Conservation (phyloP, 148 eudicot genomes). For the Rhododendron williamsianum region DNA sequence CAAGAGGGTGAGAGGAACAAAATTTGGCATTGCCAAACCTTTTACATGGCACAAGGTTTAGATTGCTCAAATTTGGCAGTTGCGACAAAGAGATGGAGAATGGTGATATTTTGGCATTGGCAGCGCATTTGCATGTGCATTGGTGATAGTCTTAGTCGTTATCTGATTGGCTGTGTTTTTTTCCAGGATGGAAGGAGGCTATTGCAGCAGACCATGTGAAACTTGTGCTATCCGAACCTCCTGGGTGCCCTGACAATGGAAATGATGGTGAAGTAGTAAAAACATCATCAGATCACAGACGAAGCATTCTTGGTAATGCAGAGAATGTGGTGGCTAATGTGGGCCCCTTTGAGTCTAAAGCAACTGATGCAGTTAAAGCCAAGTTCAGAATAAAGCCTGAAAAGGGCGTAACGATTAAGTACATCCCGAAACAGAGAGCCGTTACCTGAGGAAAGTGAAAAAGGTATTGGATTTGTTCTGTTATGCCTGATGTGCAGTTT, state of each 20-base stretch:
- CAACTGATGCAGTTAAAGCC: conserved; percentile 23
- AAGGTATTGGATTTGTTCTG: conserved; percentile 5
- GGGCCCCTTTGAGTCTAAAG: conserved; percentile 17
- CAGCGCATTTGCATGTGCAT: not conserved
- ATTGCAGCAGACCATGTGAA: conserved; percentile 54
- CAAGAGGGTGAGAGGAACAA: not conserved
- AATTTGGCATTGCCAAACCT: not conserved
- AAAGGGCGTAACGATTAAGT: conserved; percentile 42
- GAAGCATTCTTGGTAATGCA: conserved; percentile 21
- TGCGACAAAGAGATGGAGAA: not conserved
- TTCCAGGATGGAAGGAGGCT: conserved; percentile 90
- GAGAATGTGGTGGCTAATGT: conserved; percentile 17
- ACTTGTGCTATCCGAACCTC: conserved; percentile 39
- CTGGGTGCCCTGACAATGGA: conserved; percentile 21
- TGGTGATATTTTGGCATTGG: not conserved
- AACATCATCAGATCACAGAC: conserved; percentile 15
- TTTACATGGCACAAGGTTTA: not conserved
- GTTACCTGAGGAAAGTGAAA: conserved; percentile 18
- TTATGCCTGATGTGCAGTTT: conserved; percentile 41
- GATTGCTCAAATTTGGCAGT: not conserved
- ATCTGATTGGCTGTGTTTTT: conserved; percentile 5
- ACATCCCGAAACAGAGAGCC: conserved; percentile 48
- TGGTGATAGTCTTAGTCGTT: not conserved
- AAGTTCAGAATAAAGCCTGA: conserved; percentile 36
- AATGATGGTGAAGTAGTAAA: conserved; percentile 20